Evolutionary conservation across 202 grass and related monocot species (phyloP), one percentile per base, ranked within the genome.

Genomic region (Carex arenaria): DNA sequence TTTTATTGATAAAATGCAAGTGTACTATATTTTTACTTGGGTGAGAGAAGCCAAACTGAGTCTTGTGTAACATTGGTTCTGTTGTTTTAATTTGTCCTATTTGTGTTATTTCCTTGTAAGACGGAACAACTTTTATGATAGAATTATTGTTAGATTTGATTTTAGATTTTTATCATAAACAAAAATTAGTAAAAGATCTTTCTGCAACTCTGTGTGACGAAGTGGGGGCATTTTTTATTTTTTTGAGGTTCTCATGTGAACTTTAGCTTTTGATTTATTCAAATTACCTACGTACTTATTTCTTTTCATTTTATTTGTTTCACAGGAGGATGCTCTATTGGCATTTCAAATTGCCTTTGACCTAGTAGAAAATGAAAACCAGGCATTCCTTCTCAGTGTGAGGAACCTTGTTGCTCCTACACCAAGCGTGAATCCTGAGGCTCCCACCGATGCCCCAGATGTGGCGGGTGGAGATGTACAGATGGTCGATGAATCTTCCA

Each of bases 341-440:
- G 91, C 93, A 36, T 99, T 92, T 90, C 97, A 99, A 80, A 99
- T 99, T 90, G 93, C 91, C 57, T 99, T 99, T 43, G 93, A 99
- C 88, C 87, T 97, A 3, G 91, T 91, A 61, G 97, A 99, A 87
- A 99, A 99, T 81, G 97, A 99, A 90, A 95, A 99, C 45, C 97
- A 99, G 79, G 97, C 97, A 38, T 99, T 99, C 64, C 93, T 99
- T 70, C 83, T 99, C 72, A 89, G 90, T 66, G 87, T 91, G 76
- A 89, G 84, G 79, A 96, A 91, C 84, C 84, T 76, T 70, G 76
- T 99, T 73, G 85, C 10, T 78, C 84, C 91, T 42, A 81, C 80
- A 73, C 31, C 82, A 34, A 93, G 72, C 17, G 77, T 87, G 47
- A 84, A 99, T 18, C 80, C 64, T 18, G 80, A 47, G 87, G 75